Evolutionary conservation across 768 basidiomycete species (phyloP), one percentile per base, ranked within the genome.

Genomic region (Pluteus cervinus): DNA sequence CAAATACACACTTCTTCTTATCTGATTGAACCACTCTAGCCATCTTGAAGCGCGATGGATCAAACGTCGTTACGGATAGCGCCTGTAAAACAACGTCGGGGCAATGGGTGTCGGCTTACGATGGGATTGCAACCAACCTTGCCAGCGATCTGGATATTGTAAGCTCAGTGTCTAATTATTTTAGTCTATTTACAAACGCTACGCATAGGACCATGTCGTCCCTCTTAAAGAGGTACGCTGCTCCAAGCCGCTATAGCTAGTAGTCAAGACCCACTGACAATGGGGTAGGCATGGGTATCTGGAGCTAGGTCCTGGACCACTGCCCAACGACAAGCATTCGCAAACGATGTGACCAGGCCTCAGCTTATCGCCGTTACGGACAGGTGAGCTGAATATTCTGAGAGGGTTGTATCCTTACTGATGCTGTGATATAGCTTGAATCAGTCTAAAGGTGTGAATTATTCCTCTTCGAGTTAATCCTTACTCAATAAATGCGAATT

Each of bases 261-360:
- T n/a, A n/a, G n/a, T 30, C 20, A 33, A 12, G n/a, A n/a, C n/a
- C n/a, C n/a, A n/a, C n/a, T n/a, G n/a, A n/a, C n/a, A n/a, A n/a
- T n/a, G n/a, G n/a, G n/a, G n/a, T n/a, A 71, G 65, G 75, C 75
- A 0, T 76, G 75, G 75, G 44, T 76, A 0, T 75, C 73, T 6
- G 76, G 75, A 15, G 76, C 75, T 11, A 58, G 69, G 6, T 40
- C 47, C 29, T 78, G 76, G 76, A 71, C 73, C 11, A 49, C 45
- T 24, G 69, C 66, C 1, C 66, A 69, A 42, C 65, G 75, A 21
- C 65, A 75, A 43, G 58, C 67, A 1, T 72, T 68, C 37, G 75
- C 76, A 7, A 78, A 76, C 46, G 76, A 78, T 37, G 51, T 78
- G 32, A 69, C 65, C 2, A 61, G 73, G 17, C 75, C 75, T 5